Conservation (phyloP, 140 eudicot genomes). For the Anethum foeniculum region DNA sequence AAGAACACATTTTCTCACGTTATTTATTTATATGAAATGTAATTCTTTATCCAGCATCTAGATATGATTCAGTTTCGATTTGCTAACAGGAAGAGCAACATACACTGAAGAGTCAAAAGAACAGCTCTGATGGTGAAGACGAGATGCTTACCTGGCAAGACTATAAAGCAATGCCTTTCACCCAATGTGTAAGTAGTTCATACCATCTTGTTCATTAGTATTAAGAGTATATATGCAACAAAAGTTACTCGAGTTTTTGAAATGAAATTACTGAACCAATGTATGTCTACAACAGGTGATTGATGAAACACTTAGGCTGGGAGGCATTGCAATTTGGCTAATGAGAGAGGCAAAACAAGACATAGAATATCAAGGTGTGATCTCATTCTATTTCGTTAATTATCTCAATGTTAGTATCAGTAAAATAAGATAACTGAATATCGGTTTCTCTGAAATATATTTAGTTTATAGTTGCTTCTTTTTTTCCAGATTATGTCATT, state of each 20-base stretch:
- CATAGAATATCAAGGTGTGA: constrained; percentile 49
- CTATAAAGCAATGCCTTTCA: constrained; percentile 70
- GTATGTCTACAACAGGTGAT: constrained; percentile 39
- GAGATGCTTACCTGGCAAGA: constrained; percentile 69
- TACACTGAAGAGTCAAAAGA: constrained; percentile 25
- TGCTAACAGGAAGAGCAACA: constrained; percentile 60
- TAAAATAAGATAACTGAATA: neutral
- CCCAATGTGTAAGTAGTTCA: constrained; percentile 48
- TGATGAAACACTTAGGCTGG: constrained; percentile 77
- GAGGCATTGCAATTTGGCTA: constrained; percentile 79
- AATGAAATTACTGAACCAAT: neutral
- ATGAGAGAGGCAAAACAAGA: constrained; percentile 74
- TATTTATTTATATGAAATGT: neutral
- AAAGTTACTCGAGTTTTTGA: neutral
- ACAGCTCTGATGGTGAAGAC: constrained; percentile 19
- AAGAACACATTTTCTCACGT: neutral
- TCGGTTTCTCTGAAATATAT: neutral
- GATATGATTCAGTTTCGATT: neutral
- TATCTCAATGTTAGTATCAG: neutral
- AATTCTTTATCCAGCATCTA: neutral
- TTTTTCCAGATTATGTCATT: constrained; percentile 41
- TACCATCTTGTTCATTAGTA: neutral
- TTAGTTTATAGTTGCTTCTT: neutral
- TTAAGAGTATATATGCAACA: neutral
- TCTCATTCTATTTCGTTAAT: neutral